These are phyloP conservation scores for Kingdonia uniflora DNA, from an alignment of 164 flowering plant genomes.

Conservation along the genomic window DNA sequence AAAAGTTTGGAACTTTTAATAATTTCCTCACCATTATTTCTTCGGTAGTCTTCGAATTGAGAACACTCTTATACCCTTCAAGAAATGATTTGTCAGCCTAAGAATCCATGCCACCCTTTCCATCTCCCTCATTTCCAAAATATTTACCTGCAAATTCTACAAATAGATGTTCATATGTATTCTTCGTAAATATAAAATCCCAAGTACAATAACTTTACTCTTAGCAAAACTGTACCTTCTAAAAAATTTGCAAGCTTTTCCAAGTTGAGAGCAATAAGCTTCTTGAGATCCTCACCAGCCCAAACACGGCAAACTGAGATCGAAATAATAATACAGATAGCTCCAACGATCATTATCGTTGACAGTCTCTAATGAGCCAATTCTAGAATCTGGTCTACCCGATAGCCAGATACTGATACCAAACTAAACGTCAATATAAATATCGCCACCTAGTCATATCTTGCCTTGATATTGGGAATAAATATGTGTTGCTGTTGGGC, in stretches of 20 bases:
- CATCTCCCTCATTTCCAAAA: conserved; percentile 20
- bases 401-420: conserved; percentile 64
- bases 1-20: too few species aligned
- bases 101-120: conserved; percentile 4
- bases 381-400: conserved; percentile 37
- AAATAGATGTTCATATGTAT: not conserved
- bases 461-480: conserved; percentile 49
- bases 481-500: conserved; percentile 48
- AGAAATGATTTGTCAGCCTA: conserved; percentile 31
- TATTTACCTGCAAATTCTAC: conserved; percentile 63
- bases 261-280: conserved; percentile 40
- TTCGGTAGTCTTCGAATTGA: conserved; percentile 46
- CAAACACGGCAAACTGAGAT: conserved; percentile 61
- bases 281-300: conserved; percentile 86
- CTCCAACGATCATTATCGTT: conserved; percentile 51
- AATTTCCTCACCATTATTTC: conserved; percentile 56
- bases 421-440: conserved; percentile 71
- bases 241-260: conserved; percentile 58
- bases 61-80: conserved; percentile 53
- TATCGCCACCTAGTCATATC: conserved; percentile 63
- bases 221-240: conserved; percentile 36
- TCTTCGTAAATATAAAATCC: too few species aligned
- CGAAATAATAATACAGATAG: conserved; percentile 41
- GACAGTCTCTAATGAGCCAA: conserved; percentile 52
- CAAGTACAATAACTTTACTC: too few species aligned